A percentile compares a stretch with the other conserved stretches of the same genome.
These are phyloP conservation scores for Phialemoniopsis sp. DNA, from an alignment of 2,329 filamentous ascomycete species.

Conservation along the genomic window DNA sequence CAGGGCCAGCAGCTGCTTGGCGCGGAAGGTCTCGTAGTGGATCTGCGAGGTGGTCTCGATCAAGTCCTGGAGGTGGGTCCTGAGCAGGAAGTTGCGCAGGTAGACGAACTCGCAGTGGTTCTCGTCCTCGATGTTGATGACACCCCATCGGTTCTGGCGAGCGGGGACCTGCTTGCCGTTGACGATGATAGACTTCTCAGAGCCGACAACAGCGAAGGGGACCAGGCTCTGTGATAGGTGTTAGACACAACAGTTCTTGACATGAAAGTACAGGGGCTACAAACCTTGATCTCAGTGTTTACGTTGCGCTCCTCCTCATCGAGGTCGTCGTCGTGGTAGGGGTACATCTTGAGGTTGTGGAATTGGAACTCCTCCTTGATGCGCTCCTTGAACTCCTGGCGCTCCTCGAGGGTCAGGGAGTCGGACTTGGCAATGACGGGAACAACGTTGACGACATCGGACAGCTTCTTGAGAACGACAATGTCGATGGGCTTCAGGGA, in stretches of 20 bases:
- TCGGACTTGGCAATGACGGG: constrained; percentile 99
- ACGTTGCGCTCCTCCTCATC: constrained; percentile 92
- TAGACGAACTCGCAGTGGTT: constrained; percentile 99
- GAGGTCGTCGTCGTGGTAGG: constrained; percentile 98
- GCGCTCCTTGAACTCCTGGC: constrained; percentile 93
- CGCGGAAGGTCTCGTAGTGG: constrained; percentile 99
- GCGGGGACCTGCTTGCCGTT: constrained; percentile 96
- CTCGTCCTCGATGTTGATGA: constrained; percentile 99
- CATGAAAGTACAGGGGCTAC: too few relatives aligned
- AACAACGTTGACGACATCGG: constrained; percentile 98
- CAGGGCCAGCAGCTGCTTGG: constrained; percentile 94
- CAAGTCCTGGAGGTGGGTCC: constrained; percentile 96
- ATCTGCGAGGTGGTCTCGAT: constrained; percentile 99
- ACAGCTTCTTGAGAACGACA: constrained; percentile 98
- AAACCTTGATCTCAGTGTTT: constrained; percentile 94
- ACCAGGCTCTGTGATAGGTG: constrained; percentile 68
- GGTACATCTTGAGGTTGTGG: constrained; percentile 99
- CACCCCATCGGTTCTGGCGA: constrained; percentile 98
- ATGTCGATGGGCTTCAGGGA: constrained; percentile 99
- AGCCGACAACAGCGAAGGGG: constrained; percentile 96
- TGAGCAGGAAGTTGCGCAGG: constrained; percentile 95
- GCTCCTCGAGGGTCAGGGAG: constrained; percentile 92
- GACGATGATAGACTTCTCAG: constrained; percentile 96
- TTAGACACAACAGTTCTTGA: too few relatives aligned
- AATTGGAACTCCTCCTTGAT: constrained; percentile 99